A percentile compares a stretch with the other conserved stretches of the same genome.
Conservation (phyloP, 345 rosid genomes). For the Aurinia saxatilis region DNA sequence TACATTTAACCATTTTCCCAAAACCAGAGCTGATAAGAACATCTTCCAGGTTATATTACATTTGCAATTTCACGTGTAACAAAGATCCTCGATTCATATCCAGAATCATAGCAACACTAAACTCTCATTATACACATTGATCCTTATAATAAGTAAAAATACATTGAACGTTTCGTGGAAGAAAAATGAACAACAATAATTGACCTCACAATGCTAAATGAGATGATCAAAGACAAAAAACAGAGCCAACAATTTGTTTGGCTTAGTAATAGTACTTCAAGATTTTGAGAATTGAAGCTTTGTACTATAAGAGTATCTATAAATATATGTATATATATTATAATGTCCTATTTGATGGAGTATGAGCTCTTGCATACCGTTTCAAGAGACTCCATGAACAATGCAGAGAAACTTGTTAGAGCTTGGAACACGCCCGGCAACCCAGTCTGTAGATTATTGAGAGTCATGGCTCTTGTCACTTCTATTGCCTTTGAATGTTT, state of each 20-base stretch:
- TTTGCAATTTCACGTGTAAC: too few species aligned
- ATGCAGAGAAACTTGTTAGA: conserved; percentile 71
- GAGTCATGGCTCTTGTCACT: conserved; percentile 87
- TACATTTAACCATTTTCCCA: too few species aligned
- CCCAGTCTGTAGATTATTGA: conserved; percentile 84
- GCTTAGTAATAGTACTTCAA: background rate
- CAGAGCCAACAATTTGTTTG: background rate
- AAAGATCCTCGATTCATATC: too few species aligned
- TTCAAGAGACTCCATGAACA: conserved; percentile 59
- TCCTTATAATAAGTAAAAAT: background rate
- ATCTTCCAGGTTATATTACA: too few species aligned
- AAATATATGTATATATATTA: background rate
- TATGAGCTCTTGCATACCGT: conserved; percentile 70
- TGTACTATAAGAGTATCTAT: background rate
- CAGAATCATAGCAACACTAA: too few species aligned
- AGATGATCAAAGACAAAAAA: background rate
- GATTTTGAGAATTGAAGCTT: background rate
- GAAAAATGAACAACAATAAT: too few species aligned
- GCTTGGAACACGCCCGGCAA: conserved; percentile 96
- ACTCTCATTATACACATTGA: background rate
- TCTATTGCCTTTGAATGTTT: conserved; percentile 81
- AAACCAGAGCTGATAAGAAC: too few species aligned
- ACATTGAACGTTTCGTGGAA: background rate
- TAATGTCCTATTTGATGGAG: conserved; percentile 48
- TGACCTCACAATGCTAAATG: too few species aligned